Percentiles rank a stretch among this genome's conserved stretches.
Conservation (phyloP, 2,329 filamentous ascomycete species). For the Aspergillus pseudoviridinutans region DNA sequence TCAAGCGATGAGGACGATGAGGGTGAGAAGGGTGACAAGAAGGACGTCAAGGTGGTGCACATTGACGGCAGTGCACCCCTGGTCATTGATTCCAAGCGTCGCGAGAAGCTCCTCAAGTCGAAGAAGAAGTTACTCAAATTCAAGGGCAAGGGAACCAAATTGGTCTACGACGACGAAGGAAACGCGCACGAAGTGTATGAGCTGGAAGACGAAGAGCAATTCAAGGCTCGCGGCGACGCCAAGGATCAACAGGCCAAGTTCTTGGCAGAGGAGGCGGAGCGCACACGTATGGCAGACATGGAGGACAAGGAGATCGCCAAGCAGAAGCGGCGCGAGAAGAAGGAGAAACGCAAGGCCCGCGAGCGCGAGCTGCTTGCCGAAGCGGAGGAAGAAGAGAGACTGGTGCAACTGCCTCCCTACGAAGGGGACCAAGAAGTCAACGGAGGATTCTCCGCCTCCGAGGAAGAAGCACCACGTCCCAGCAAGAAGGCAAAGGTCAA, state of each 20-base stretch:
- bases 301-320: conserved; percentile 78
- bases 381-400: conserved; percentile 24
- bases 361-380: conserved; percentile 35
- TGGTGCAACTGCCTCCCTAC: conserved; percentile 31
- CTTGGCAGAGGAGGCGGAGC: conserved; percentile 68
- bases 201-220: conserved; percentile 78
- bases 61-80: conserved; percentile 66
- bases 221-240: conserved; percentile 68
- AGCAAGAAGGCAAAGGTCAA: conserved; percentile 42
- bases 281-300: conserved; percentile 70
- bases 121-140: conserved; percentile 93
- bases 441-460: conserved; percentile 17
- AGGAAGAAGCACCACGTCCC: conserved; percentile 24
- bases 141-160: conserved; percentile 78
- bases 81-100: conserved; percentile 87
- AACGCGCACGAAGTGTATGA: conserved; percentile 82
- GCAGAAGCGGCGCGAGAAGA: conserved; percentile 60
- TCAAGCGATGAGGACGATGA: conserved; percentile 34
- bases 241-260: conserved; percentile 74
- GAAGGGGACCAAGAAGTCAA: conserved; percentile 17
- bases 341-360: conserved; percentile 42
- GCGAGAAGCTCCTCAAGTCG: conserved; percentile 89
- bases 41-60: conserved; percentile 37
- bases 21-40: conserved; percentile 28
- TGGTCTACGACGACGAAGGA: conserved; percentile 91